Percentiles rank a stretch among this genome's conserved stretches.
These are phyloP conservation scores for Aspergillus bombycis DNA, from an alignment of 2,329 filamentous ascomycete genomes.

Conservation along the genomic window DNA sequence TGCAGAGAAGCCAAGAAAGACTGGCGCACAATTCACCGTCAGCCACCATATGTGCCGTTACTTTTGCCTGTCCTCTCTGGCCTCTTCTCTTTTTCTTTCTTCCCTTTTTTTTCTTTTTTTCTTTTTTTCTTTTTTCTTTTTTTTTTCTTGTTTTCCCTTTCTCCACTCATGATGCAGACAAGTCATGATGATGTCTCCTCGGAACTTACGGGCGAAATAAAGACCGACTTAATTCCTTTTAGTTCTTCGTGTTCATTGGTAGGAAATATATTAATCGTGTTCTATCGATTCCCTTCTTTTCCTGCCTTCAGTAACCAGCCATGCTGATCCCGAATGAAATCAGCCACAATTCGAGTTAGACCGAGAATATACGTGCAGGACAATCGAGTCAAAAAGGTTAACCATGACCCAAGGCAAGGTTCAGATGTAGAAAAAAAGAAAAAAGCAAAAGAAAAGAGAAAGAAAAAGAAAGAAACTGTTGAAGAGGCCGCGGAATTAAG, in stretches of 20 bases:
- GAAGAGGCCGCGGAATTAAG: neutral
- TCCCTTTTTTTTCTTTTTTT: neutral
- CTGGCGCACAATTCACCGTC: too few species aligned
- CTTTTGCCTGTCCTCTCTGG: too few species aligned
- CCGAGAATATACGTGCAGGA: too few species aligned
- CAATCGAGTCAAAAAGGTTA: too few species aligned
- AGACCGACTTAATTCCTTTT: neutral
- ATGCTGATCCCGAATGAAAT: too few species aligned
- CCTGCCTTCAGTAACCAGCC: neutral
- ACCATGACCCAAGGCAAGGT: too few species aligned
- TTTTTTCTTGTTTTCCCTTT: neutral
- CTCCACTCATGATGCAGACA: conserved; percentile 6
- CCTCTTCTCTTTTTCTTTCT: too few species aligned
- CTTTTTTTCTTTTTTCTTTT: neutral
- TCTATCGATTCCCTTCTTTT: neutral
- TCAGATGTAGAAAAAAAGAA: too few species aligned
- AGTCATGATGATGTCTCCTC: neutral
- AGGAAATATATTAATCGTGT: neutral
- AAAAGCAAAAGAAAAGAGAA: too few species aligned
- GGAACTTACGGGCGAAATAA: neutral
- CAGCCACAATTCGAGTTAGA: too few species aligned
- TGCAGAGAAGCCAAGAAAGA: neutral
- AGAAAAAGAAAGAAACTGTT: neutral
- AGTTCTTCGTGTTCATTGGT: conserved; percentile 8
- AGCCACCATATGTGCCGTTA: too few species aligned